Evolutionary conservation across 2,329 filamentous ascomycete species (phyloP).

Genomic region (Aureobasidium musti): DNA sequence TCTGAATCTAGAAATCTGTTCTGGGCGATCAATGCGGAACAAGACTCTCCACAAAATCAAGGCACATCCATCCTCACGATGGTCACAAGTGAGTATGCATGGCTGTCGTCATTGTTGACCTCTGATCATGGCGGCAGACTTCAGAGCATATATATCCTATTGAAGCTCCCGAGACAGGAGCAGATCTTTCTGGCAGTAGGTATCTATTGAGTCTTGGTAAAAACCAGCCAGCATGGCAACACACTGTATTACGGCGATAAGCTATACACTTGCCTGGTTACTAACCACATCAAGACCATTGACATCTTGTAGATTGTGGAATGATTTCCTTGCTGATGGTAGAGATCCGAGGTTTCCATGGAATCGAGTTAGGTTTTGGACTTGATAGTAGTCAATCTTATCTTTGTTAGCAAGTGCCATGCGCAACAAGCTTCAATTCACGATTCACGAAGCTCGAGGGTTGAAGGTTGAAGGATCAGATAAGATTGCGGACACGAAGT

Average conservation of each 20-base stretch:
- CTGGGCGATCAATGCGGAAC: too few relatives aligned
- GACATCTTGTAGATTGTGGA: neutral
- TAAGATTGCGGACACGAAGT: neutral
- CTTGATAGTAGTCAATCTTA: neutral
- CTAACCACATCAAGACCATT: constrained; percentile 24
- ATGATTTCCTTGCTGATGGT: too few relatives aligned
- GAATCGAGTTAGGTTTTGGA: neutral
- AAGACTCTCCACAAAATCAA: too few relatives aligned
- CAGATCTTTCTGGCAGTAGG: constrained; percentile 37
- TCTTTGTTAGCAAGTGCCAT: too few relatives aligned
- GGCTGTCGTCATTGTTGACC: too few relatives aligned
- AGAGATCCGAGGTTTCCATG: too few relatives aligned
- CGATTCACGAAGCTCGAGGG: neutral
- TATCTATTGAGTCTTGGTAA: constrained; percentile 34
- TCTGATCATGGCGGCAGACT: too few relatives aligned
- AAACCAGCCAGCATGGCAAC: constrained; percentile 33
- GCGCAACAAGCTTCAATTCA: neutral
- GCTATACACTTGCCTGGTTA: constrained; percentile 20
- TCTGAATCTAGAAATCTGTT: too few relatives aligned
- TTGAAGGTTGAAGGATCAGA: neutral
- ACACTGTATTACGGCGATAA: constrained; percentile 33
- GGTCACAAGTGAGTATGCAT: too few relatives aligned
- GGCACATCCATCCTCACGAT: too few relatives aligned
- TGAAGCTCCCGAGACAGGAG: constrained; percentile 30
- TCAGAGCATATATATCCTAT: too few relatives aligned